Percentiles rank a stretch among this genome's conserved stretches.
These are phyloP conservation scores for Globisporangium recalcitrans DNA, from an alignment of 352 stramenopile species.

Conservation along the genomic window DNA sequence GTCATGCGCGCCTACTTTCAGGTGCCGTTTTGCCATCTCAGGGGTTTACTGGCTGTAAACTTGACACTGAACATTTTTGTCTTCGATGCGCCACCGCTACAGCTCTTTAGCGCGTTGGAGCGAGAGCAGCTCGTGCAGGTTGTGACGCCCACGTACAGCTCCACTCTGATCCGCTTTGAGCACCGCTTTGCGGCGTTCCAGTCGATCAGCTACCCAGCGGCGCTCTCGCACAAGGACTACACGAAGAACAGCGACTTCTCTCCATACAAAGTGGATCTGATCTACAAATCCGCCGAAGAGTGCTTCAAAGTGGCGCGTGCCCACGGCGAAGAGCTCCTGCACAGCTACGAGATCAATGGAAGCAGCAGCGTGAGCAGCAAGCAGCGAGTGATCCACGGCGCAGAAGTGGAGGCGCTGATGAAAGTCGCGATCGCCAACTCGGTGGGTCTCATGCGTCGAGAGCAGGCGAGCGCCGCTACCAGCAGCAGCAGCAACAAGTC, in stretches of 20 bases:
- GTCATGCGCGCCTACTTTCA: conserved; percentile 82
- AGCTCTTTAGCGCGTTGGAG: conserved; percentile 64
- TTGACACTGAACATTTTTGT: not conserved
- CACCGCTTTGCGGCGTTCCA: conserved; percentile 77
- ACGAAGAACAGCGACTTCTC: conserved; percentile 79
- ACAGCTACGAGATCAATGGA: conserved; percentile 26
- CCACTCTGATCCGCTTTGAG: conserved; percentile 62
- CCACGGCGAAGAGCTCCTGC: conserved; percentile 50
- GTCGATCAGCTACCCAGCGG: conserved; percentile 61
- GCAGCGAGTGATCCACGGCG: conserved; percentile 21
- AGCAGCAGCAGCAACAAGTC: conserved; percentile 11
- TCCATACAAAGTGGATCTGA: conserved; percentile 57
- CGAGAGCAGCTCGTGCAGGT: conserved; percentile 52
- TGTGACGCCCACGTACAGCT: conserved; percentile 51
- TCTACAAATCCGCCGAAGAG: conserved; percentile 82
- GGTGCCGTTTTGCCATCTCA: conserved; percentile 12
- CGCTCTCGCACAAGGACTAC: conserved; percentile 68
- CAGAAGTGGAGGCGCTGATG: conserved; percentile 51
- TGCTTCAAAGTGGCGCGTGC: conserved; percentile 70
- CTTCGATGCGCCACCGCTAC: not conserved
- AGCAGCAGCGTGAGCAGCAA: conserved; percentile 11
- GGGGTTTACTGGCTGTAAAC: not conserved
- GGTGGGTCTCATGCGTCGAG: conserved; percentile 46
- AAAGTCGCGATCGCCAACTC: conserved; percentile 66
- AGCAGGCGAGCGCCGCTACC: conserved; percentile 21